A percentile compares a stretch with the other conserved stretches of the same genome.
phyloP scores from a whole-genome alignment of 1,284 basidiomycete species.

The Pseudozyma thailandica region DNA sequence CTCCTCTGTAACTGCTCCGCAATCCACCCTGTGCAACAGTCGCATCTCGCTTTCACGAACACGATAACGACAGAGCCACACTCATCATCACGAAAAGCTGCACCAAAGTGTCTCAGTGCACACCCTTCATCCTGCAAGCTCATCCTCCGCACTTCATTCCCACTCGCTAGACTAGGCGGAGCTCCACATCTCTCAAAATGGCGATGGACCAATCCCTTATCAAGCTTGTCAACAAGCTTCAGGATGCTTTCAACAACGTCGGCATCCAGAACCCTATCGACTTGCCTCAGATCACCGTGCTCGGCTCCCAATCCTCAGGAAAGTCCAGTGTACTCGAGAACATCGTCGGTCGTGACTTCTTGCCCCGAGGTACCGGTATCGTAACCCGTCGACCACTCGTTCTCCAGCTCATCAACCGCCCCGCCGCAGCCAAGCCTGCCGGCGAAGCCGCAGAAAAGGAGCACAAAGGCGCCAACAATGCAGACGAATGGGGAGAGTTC shows the following conservation, averaged over 20 bases:
- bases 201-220: constrained; percentile 78
- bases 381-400: constrained; percentile 94
- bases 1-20: not conserved
- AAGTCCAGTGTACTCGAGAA: constrained; percentile 74
- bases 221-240: constrained; percentile 92
- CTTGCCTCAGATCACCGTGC: constrained; percentile 70
- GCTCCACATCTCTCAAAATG: constrained; percentile 16
- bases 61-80: constrained; percentile 11
- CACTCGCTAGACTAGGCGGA: constrained; percentile 9
- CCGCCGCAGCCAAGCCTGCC: constrained; percentile 39
- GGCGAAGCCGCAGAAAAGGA: constrained; percentile 21
- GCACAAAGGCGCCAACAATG: constrained; percentile 25
- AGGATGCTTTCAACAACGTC: constrained; percentile 71
- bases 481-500: constrained; percentile 92
- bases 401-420: constrained; percentile 89
- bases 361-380: constrained; percentile 91
- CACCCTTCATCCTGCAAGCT: not conserved
- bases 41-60: constrained; percentile 18
- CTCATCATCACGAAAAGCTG: constrained; percentile 1
- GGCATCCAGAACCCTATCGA: constrained; percentile 72
- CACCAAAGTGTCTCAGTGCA: not conserved
- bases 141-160: not conserved
- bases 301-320: constrained; percentile 72
- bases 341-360: constrained; percentile 86
- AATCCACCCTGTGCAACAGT: not conserved